Evolutionary conservation across 495 filamentous ascomycete species (phyloP), one percentile per base, ranked within the genome.

Genomic region (Xylaria acuta): DNA sequence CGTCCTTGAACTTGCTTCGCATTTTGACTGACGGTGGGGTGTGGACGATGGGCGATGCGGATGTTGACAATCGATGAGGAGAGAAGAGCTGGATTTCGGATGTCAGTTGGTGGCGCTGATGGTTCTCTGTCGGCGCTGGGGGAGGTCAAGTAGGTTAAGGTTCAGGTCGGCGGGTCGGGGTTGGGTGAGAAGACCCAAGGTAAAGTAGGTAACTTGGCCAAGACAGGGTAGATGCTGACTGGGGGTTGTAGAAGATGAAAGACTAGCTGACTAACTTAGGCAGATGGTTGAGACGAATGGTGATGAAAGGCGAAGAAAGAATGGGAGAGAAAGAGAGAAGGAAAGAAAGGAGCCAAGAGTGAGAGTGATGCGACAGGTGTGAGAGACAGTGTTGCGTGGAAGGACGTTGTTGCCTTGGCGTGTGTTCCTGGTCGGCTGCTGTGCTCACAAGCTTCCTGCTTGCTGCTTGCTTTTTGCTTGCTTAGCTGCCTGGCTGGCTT

Each of bases 1-100:
- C 96, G 91, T 99, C 96, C 92, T 98, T 99, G 86, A 98, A 98
- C 89, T 98, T 98, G 83, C 92, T 94, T 78, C 94, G 90, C 94
- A 97, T 97, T 73, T 82, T 95, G 86, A 80, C 64, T 76, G 81
- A 45, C 63, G 59, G 70, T 51, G 49, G 8, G 25, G 16, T 38
- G 64, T 49, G 8, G 32, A 38, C 22, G n/a, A 62, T 51, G 45
- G 8, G 14, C 32, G 64, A 38, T 36, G 20, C 6, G 2, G 68
- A 3, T 41, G 22, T n/a, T 41, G 40, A 58, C 16, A 6, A 62
- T 69, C 8, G 41, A 41, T 54, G 30, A 43, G 54, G 40, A 43
- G 2, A 7, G 16, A 43, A 64, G 18, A n/a, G 47, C 60, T 71
- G 59, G 16, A 45, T 22, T 18, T 34, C 3, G 69, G 59, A 59